Base-by-base conservation (phyloP, 257 asterid species). In the Solanum pennellii region DNA sequence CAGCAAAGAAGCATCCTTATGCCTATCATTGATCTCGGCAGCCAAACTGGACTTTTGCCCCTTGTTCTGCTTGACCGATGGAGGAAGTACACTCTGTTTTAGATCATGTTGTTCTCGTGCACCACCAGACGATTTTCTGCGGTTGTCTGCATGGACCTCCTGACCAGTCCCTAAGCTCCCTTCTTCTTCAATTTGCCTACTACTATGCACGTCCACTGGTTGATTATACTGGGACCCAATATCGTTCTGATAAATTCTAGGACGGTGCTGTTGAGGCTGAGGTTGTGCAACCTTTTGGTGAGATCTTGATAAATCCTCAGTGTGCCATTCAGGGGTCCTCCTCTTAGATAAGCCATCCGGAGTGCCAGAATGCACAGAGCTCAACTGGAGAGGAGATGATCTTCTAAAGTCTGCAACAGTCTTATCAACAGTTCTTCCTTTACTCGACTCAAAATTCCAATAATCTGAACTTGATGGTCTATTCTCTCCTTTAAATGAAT, bases 371-470 rank as follows among this genome's bases (percentile, higher is more conserved):
- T 83, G 79, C 83, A 86, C 89, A 59, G 91, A 87, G 87, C 85
- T 94, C 66, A 92, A 60, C 89, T 91, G 89, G 35, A 90, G 91
- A 69, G 96, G 91, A 87, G 97, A 88, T 72, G 88, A 62, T 90
- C 91, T 93, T 83, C 93, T 92, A 27, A 87, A 49, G 89, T 94
- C 96, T 20, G 91, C 88, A 62, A 87, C 73, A 86, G 87, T 87
- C 92, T 92, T 96, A 84, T 91, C 89, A 56, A 90, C 86, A 86
- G 92, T 89, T 89, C 93, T 93, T 88, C 90, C 94, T 89, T 91
- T 91, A 65, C 91, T 79, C 33, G 91, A 60, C 88, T 93, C 97
- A 84, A 95, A 90, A 90, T 92, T 94, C 95, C 96, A 87, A 88
- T 77, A 88, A 66, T 92, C 98, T 29, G 93, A 91, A 88, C 91